Evolutionary conservation across 108 stramenopile genomes (phyloP).

Genomic region (Nannochloropsis salina): DNA sequence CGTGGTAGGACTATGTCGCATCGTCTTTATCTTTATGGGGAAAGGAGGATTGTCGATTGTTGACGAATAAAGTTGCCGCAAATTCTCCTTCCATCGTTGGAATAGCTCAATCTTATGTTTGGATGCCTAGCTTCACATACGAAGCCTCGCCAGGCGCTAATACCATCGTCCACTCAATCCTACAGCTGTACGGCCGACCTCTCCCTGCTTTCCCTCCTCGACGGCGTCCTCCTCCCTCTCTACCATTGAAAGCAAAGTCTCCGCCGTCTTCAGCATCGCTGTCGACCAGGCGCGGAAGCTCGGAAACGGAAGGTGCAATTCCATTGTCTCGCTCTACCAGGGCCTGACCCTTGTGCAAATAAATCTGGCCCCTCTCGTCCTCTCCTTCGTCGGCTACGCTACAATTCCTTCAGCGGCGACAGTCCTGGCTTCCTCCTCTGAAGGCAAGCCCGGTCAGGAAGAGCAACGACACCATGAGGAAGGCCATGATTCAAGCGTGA

Average conservation of each 20-base stretch:
- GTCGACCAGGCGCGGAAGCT: constrained; percentile 15
- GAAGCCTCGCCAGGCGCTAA: too few relatives aligned
- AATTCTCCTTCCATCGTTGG: too few relatives aligned
- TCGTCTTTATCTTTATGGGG: too few relatives aligned
- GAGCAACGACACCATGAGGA: not conserved
- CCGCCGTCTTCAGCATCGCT: not conserved
- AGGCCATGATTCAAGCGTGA: too few relatives aligned
- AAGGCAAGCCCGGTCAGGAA: not conserved
- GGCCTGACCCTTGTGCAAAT: not conserved
- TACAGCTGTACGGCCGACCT: not conserved
- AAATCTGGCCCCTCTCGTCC: not conserved
- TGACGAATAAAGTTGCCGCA: too few relatives aligned
- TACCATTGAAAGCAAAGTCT: not conserved
- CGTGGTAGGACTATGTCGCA: not conserved
- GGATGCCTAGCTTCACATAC: too few relatives aligned
- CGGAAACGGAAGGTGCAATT: not conserved
- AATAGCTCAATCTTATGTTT: too few relatives aligned
- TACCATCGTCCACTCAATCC: too few relatives aligned
- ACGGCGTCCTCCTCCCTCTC: not conserved
- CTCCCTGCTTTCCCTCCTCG: not conserved
- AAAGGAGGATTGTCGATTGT: too few relatives aligned
- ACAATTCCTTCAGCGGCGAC: not conserved
- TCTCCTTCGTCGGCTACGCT: not conserved
- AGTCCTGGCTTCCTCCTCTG: not conserved
- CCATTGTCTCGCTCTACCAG: constrained; percentile 7